Base-by-base conservation (phyloP, 2,329 filamentous ascomycete genomes). In the Immersiporthe knoxdaviesiana region DNA sequence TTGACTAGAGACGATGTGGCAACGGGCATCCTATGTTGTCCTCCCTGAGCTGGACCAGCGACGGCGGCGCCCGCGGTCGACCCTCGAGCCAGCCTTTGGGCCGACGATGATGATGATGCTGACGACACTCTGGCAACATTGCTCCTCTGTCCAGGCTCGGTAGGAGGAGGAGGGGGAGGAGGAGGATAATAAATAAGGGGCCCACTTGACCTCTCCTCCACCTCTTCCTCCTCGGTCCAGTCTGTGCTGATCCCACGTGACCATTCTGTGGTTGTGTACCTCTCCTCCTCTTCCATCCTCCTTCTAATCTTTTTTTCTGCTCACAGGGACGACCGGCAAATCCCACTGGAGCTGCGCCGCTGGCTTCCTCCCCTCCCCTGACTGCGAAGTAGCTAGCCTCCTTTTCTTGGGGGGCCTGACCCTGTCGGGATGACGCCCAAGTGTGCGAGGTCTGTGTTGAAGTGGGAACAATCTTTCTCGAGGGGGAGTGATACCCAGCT, bases 231-330 rank as follows among this genome's bases (percentile, higher is more conserved):
- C 56, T 64, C 67, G 65, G 68, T 69, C 71, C 66, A 60, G 65
- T 72, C 69, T 72, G 68, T 72, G 74, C 72, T 76, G 73, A 75
- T 67, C 72, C 75, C 75, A 77, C 74, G 76, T 77, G 76, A 76
- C 70, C 64, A 32, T n/a, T 37, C 52, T 32, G 66, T 11, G 27
- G 52, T n/a, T 37, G 63, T 61, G 39, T 67, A 37, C 35, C 47
- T 64, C 44, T 64, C 63, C 71, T 76, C 76, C 65, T 77, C 75
- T 65, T 72, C 73, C 70, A 72, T 74, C 16, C 59, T 63, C 66
- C 59, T 64, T 63, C 68, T n/a, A n/a, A n/a, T n/a, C n/a, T 35
- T 8, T 35, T 8, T 8, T 35, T 54, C 58, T 68, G 44, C 61
- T 68, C 50, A n/a, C 44, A 58, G 63, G 65, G 41, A 67, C 69